These are phyloP conservation scores for Diaporthe humulicola DNA, from an alignment of 2,329 filamentous ascomycete species.

Conservation along the genomic window DNA sequence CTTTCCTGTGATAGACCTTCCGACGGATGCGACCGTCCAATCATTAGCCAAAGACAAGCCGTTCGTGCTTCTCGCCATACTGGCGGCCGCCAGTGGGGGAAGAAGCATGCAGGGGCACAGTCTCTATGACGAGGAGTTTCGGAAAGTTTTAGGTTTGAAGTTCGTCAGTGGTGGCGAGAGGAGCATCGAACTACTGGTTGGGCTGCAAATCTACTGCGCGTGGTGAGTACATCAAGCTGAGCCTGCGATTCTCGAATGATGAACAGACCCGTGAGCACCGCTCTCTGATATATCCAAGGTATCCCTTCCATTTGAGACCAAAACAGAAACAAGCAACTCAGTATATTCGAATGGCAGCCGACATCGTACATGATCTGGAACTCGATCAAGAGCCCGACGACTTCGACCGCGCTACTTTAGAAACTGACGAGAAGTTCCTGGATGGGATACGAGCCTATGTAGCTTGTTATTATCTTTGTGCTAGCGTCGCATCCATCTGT, in stretches of 20 bases:
- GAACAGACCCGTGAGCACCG: background rate
- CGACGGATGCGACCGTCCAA: slow-evolving; percentile 56
- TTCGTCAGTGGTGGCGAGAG: slow-evolving; percentile 70
- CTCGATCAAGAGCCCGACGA: slow-evolving; percentile 57
- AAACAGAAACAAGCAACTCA: slow-evolving; percentile 63
- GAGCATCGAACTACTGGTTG: slow-evolving; percentile 68
- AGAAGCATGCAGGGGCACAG: slow-evolving; percentile 64
- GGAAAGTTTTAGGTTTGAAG: slow-evolving; percentile 68
- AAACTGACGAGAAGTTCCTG: slow-evolving; percentile 49
- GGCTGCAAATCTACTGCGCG: slow-evolving; percentile 68
- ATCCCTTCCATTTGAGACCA: slow-evolving; percentile 67
- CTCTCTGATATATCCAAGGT: slow-evolving; percentile 52
- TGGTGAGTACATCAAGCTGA: slow-evolving; percentile 57
- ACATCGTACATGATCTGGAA: slow-evolving; percentile 64
- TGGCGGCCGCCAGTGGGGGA: slow-evolving; percentile 63
- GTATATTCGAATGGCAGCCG: slow-evolving; percentile 65
- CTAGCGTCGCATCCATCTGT: slow-evolving; percentile 56
- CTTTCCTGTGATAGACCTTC: slow-evolving; percentile 60
- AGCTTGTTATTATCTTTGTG: slow-evolving; percentile 56
- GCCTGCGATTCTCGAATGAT: background rate
- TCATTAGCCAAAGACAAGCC: slow-evolving; percentile 61
- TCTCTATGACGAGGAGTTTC: slow-evolving; percentile 70
- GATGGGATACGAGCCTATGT: slow-evolving; percentile 62
- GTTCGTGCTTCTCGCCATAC: slow-evolving; percentile 67
- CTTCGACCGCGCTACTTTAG: slow-evolving; percentile 41